These are phyloP conservation scores for Oryza glumipatula DNA, from an alignment of 176 grass and related monocot species.

Conservation along the genomic window DNA sequence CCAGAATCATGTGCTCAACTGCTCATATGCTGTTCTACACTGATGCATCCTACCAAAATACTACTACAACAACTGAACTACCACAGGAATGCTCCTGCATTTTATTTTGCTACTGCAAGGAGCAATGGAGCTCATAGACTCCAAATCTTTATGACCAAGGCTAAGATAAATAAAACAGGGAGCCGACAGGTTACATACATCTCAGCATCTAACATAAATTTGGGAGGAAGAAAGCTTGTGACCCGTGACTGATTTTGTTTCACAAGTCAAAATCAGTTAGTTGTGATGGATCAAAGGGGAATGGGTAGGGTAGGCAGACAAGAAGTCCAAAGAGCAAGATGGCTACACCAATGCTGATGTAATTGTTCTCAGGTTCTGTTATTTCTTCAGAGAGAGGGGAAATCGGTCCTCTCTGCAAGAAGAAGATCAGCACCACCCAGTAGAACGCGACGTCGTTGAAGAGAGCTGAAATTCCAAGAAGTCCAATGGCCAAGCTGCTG, in stretches of 20 bases:
- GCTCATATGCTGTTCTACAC: conserved; percentile 24
- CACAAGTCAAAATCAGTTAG: conserved; percentile 60
- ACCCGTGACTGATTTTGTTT: background rate
- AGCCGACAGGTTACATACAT: conserved; percentile 35
- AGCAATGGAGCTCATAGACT: conserved; percentile 28
- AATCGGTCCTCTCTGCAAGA: conserved; percentile 86
- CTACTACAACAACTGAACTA: background rate
- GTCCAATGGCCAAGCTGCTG: conserved; percentile 55
- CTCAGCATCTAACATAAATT: conserved; percentile 44
- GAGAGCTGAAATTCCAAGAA: conserved; percentile 76
- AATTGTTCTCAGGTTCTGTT: conserved; percentile 70
- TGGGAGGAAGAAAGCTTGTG: conserved; percentile 16
- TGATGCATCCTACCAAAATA: conserved; percentile 22
- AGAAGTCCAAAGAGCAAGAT: conserved; percentile 80
- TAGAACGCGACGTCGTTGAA: conserved; percentile 86
- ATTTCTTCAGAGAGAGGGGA: conserved; percentile 88
- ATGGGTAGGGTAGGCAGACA: conserved; percentile 80
- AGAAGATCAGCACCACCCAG: conserved; percentile 89
- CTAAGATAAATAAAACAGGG: conserved; percentile 3
- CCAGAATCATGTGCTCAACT: background rate
- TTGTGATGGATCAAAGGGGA: conserved; percentile 69
- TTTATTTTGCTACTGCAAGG: conserved; percentile 55
- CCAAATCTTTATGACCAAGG: background rate
- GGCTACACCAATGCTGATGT: conserved; percentile 54
- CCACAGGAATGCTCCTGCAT: conserved; percentile 46